A percentile compares a stretch with the other conserved stretches of the same genome.
Conservation (phyloP, 768 basidiomycete species). For the Chalciporus piperatus region DNA sequence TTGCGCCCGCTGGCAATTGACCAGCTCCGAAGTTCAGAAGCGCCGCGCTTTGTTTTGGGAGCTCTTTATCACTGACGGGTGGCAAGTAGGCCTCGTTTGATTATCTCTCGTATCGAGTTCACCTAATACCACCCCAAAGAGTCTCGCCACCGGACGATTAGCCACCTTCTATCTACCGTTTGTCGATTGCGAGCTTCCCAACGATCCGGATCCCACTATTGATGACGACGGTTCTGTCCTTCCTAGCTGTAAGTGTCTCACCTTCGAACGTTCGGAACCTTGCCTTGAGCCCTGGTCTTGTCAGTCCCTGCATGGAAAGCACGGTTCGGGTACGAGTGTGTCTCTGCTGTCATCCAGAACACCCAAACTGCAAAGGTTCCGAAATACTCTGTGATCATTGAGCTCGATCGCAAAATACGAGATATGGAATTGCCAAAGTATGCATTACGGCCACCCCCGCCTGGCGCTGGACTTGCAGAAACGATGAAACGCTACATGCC, state of each 20-base stretch:
- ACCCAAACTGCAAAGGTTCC: constrained; percentile 63
- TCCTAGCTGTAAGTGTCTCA: constrained; percentile 52
- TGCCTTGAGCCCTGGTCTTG: background rate
- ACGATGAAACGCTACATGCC: constrained; percentile 80
- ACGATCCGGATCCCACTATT: constrained; percentile 56
- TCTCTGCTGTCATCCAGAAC: constrained; percentile 67
- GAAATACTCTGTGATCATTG: constrained; percentile 58
- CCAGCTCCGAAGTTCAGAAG: constrained; percentile 64
- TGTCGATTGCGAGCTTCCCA: constrained; percentile 69
- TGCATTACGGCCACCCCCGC: constrained; percentile 48
- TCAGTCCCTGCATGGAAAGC: constrained; percentile 71
- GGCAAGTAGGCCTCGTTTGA: constrained; percentile 51
- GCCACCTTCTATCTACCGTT: constrained; percentile 69
- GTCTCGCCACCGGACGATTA: constrained; percentile 66
- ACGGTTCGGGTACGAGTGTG: constrained; percentile 61
- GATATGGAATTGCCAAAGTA: constrained; percentile 68
- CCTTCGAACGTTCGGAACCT: background rate
- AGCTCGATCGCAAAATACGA: constrained; percentile 62
- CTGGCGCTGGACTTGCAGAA: constrained; percentile 50
- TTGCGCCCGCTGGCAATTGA: constrained; percentile 65
- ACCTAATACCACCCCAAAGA: constrained; percentile 35
- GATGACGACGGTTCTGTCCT: constrained; percentile 55
- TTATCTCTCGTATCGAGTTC: background rate
- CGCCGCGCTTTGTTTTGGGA: constrained; percentile 73
- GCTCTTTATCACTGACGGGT: constrained; percentile 68